Conservation (phyloP, 2,329 filamentous ascomycete genomes). For the Trichoderma pleuroti region DNA sequence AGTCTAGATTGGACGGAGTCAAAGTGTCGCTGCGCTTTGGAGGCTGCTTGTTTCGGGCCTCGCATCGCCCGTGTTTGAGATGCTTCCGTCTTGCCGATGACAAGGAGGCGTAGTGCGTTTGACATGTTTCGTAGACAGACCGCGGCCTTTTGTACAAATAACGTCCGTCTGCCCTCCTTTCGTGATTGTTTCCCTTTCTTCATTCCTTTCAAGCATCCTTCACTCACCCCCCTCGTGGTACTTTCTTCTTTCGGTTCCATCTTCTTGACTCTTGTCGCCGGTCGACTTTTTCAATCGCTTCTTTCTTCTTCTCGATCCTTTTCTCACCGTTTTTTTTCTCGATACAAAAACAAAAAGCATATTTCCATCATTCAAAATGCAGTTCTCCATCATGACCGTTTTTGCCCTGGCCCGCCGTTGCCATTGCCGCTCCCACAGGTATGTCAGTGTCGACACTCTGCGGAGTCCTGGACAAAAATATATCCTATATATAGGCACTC, state of each 20-base stretch:
- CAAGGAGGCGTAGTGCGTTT: conserved; percentile 10
- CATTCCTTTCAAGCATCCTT: conserved; percentile 18
- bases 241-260: conserved; percentile 10
- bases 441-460: conserved; percentile 12
- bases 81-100: conserved; percentile 13
- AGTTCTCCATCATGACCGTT: conserved; percentile 47
- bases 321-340: not conserved
- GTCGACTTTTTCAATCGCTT: conserved; percentile 40
- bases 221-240: conserved; percentile 19
- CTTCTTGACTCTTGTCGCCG: conserved; percentile 43
- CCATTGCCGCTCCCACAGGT: conserved; percentile 39
- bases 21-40: not conserved
- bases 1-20: not conserved
- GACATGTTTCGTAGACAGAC: not conserved
- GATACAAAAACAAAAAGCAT: not conserved
- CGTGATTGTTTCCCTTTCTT: not conserved
- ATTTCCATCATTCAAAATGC: conserved; percentile 45
- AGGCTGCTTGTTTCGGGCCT: conserved; percentile 10
- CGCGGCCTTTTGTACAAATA: conserved; percentile 19
- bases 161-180: conserved; percentile 14
- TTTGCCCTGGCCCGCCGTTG: conserved; percentile 46
- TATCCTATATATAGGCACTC: not conserved
- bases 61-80: conserved; percentile 14
- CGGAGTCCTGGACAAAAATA: not conserved
- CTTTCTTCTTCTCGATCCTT: conserved; percentile 23